Percentiles rank a stretch among this genome's conserved stretches.
phyloP scores from a whole-genome alignment of 371 early-diverging fungal genomes.

The Rhizoclosmatium hyalinum region DNA sequence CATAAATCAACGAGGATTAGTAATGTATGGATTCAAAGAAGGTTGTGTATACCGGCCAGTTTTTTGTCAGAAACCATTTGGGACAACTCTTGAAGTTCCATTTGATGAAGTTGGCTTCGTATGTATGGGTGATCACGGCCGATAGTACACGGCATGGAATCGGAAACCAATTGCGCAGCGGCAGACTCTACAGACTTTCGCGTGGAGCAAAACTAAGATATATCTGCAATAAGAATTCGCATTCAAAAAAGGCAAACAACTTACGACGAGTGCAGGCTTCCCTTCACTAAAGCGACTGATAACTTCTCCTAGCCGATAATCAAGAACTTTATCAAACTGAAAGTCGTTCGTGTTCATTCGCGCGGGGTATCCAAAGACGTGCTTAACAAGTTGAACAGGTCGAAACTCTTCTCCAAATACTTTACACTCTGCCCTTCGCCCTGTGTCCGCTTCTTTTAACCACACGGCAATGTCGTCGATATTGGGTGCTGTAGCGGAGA shows the following conservation, averaged over 20 bases:
- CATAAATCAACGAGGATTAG: neutral
- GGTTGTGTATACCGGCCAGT: constrained; percentile 35
- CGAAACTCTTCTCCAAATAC: constrained; percentile 82
- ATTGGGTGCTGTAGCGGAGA: constrained; percentile 92
- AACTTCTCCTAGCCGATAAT: constrained; percentile 70
- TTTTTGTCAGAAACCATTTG: constrained; percentile 45
- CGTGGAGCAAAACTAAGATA: constrained; percentile 74
- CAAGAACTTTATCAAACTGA: constrained; percentile 69
- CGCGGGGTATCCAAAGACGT: constrained; percentile 67
- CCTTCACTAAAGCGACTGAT: constrained; percentile 60
- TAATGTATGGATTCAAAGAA: constrained; percentile 8
- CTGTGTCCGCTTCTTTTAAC: constrained; percentile 45
- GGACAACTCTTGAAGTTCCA: constrained; percentile 28
- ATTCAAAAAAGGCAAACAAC: constrained; percentile 11
- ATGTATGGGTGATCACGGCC: constrained; percentile 46
- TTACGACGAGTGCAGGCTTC: constrained; percentile 73
- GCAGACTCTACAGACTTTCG: constrained; percentile 72
- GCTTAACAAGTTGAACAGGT: constrained; percentile 70
- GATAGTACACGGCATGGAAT: constrained; percentile 36
- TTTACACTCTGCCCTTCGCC: constrained; percentile 36
- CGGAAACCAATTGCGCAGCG: constrained; percentile 59
- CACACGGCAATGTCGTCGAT: constrained; percentile 78
- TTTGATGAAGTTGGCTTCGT: constrained; percentile 26
- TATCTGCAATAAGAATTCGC: constrained; percentile 1
- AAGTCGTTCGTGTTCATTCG: constrained; percentile 55